Base-by-base conservation (phyloP, 345 rosid species). In the Diplotaxis tenuifolia region DNA sequence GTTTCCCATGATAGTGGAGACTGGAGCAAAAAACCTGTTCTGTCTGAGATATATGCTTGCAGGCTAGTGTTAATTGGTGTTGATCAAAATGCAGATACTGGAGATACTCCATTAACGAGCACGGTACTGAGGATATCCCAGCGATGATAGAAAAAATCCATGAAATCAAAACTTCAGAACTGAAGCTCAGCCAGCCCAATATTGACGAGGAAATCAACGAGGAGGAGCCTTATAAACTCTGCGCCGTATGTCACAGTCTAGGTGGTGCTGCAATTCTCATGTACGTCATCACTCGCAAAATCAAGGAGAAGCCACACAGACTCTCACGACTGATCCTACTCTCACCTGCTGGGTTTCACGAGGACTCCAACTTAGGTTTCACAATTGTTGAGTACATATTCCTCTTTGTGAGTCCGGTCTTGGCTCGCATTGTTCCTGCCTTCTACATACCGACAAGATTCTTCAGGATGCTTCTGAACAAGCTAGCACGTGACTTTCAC, bases 321-420 rank as follows among this genome's bases (percentile, higher is more conserved):
- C 90, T 95, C n/a, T 88, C 96, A 9, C 84, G 94, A 75, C 73
- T 92, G 75, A 79, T 95, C 72, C 76, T 92, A 61, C 72, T 95
- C 50, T 95, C 98, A 9, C 98, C 99, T 31, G 99, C 98, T 54
- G 99, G 98, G 23, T 95, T 95, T 67, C 99, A 95, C 61, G 89
- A 87, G 9, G 96, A 95, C 61, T 88, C 98, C 14, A 83, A 57
- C 57, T 28, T 89, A 19, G 85, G 75, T 27, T 90, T 92, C 77
- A 83, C 87, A n/a, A 11, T 82, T 6, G 72, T 76, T 7, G 96
- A 92, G 80, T 80, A 90, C 59, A 9, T 84, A 49, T 80, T 86
- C 78, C 86, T 87, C 28, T 29, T 80, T 14, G 49, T 85, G 50
- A 88, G 96, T 54, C 98, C 98, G 1, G 70, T 90, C 56, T 68